phyloP scores from a whole-genome alignment of 192 early-diverging fungal species.

The Podila horticola region DNA sequence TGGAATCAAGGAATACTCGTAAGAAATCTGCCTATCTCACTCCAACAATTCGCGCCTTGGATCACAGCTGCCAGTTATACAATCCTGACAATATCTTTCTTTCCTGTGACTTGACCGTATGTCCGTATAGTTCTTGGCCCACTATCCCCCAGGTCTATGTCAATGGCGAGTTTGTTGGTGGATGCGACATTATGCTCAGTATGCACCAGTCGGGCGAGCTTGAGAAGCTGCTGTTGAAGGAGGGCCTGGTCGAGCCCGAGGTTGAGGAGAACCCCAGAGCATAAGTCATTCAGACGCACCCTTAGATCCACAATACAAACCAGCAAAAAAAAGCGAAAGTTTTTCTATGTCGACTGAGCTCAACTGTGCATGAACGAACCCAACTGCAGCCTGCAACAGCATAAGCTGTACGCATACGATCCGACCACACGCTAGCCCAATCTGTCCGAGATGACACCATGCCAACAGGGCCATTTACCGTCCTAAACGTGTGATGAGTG shows the following conservation, averaged over 20 bases:
- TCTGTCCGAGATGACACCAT: too few species aligned
- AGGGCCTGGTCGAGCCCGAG: conserved; percentile 68
- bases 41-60: background rate
- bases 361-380: too few species aligned
- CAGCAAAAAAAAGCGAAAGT: background rate
- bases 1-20: conserved; percentile 94
- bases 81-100: background rate
- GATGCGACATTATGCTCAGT: conserved; percentile 91
- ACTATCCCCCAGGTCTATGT: conserved; percentile 97
- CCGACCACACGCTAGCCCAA: too few species aligned
- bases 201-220: conserved; percentile 94
- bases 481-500: background rate
- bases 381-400: too few species aligned
- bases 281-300: background rate
- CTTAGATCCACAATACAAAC: background rate
- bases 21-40: conserved; percentile 11
- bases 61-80: background rate
- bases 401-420: too few species aligned
- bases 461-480: too few species aligned
- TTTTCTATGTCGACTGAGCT: too few species aligned
- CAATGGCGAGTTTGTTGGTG: conserved; percentile 96
- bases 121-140: conserved; percentile 79
- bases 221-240: conserved; percentile 78
- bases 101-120: background rate
- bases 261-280: conserved; percentile 45